Conservation (phyloP, 345 rosid genomes). For the Rhizophora mangle region DNA sequence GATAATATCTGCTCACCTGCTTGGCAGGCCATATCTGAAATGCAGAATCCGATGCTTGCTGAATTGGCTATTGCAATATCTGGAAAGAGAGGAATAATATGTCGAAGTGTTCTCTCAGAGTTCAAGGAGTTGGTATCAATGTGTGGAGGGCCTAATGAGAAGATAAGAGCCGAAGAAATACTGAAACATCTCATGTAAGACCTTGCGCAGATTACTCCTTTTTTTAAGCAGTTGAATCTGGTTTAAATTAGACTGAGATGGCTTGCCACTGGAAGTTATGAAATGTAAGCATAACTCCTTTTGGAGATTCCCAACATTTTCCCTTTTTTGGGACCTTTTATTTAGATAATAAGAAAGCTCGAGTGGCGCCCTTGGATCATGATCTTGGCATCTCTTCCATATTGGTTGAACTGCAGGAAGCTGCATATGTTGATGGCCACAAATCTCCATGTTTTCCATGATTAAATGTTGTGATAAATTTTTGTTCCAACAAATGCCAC, state of each 20-base stretch:
- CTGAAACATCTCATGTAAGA: slow-evolving; percentile 62
- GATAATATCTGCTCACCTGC: background rate
- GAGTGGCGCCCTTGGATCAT: too few species aligned
- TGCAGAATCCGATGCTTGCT: slow-evolving; percentile 47
- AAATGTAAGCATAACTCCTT: background rate
- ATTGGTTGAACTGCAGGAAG: too few species aligned
- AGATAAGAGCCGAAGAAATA: slow-evolving; percentile 58
- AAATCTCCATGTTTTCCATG: too few species aligned
- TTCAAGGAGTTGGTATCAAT: slow-evolving; percentile 60
- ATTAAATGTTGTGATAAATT: too few species aligned
- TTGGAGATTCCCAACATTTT: background rate
- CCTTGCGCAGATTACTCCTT: background rate
- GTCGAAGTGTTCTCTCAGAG: slow-evolving; percentile 56
- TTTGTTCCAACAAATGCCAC: too few species aligned
- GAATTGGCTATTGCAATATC: slow-evolving; percentile 38
- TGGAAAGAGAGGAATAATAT: slow-evolving; percentile 59
- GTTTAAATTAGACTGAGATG: background rate
- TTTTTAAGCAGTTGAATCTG: background rate
- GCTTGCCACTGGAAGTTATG: background rate
- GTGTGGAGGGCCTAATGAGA: slow-evolving; percentile 81
- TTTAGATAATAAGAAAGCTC: too few species aligned
- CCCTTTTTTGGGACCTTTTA: too few species aligned
- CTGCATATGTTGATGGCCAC: too few species aligned
- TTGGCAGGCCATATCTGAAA: slow-evolving; percentile 64
- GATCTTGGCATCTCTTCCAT: too few species aligned